Conservation (phyloP, 1,284 basidiomycete species). For the Abortiporus biennis region DNA sequence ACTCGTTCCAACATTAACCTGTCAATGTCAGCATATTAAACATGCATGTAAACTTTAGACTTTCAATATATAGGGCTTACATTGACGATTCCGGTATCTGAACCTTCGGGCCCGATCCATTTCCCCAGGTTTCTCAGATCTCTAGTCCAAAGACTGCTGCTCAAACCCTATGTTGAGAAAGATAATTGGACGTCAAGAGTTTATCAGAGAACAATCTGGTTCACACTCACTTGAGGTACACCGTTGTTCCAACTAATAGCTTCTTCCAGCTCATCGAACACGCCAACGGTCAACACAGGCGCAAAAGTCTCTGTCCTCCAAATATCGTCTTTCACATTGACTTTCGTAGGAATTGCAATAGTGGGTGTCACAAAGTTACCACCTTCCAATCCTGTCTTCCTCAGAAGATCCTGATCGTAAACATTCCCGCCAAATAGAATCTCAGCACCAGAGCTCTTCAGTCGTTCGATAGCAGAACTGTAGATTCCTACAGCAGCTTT, state of each 20-base stretch:
- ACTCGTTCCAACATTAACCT: conserved; percentile 91
- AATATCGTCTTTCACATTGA: conserved; percentile 47
- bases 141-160: conserved; percentile 86
- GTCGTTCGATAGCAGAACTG: conserved; percentile 53
- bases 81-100: conserved; percentile 84
- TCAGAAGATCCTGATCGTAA: not conserved
- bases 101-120: conserved; percentile 88
- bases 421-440: conserved; percentile 67
- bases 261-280: conserved; percentile 87
- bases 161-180: conserved; percentile 63
- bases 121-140: conserved; percentile 78
- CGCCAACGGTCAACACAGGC: conserved; percentile 81
- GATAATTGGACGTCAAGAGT: too few species aligned
- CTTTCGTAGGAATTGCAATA: conserved; percentile 64
- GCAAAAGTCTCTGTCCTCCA: conserved; percentile 87
- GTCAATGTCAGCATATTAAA: conserved; percentile 6
- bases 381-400: conserved; percentile 25
- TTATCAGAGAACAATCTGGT: not conserved
- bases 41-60: conserved; percentile 5
- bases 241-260: conserved; percentile 91
- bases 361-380: conserved; percentile 91
- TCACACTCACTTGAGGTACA: conserved; percentile 59
- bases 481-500: conserved; percentile 62
- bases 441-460: conserved; percentile 66
- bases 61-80: conserved; percentile 31